phyloP scores from a whole-genome alignment of 495 filamentous ascomycete genomes.

The Pseudoneurospora amorphoporcata region DNA sequence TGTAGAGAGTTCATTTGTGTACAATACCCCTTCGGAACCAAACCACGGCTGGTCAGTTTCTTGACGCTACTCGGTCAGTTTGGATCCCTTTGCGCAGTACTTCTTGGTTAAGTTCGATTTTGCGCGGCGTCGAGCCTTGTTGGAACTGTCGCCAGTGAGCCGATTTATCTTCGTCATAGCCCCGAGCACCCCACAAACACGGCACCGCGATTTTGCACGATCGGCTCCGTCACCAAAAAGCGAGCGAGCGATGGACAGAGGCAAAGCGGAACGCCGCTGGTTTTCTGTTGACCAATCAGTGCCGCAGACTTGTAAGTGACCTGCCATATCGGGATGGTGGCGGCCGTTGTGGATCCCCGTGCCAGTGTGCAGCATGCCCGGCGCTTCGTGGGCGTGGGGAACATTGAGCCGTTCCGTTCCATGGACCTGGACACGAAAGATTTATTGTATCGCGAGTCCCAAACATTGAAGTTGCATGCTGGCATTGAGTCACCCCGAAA shows the following conservation, averaged over 20 bases:
- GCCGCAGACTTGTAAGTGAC: background rate
- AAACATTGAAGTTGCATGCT: background rate
- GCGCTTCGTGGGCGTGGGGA: background rate
- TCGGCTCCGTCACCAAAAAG: background rate
- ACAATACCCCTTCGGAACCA: background rate
- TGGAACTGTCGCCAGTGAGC: background rate
- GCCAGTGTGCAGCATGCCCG: background rate
- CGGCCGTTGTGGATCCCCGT: background rate
- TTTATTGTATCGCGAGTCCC: background rate
- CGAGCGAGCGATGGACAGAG: background rate
- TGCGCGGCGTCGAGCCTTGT: background rate
- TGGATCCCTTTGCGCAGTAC: background rate
- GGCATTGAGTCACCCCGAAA: background rate
- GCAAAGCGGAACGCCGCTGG: background rate
- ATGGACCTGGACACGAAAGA: background rate
- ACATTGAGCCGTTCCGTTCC: background rate
- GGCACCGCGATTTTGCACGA: background rate
- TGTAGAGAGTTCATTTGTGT: background rate
- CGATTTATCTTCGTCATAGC: background rate
- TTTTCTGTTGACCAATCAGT: slow-evolving; percentile 1
- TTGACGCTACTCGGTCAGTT: background rate
- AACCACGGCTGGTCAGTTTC: background rate
- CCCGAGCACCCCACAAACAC: background rate
- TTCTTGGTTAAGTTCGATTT: background rate
- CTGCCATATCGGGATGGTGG: slow-evolving; percentile 4